Conservation (phyloP, 768 basidiomycete genomes). For the Mycena leptocephala region DNA sequence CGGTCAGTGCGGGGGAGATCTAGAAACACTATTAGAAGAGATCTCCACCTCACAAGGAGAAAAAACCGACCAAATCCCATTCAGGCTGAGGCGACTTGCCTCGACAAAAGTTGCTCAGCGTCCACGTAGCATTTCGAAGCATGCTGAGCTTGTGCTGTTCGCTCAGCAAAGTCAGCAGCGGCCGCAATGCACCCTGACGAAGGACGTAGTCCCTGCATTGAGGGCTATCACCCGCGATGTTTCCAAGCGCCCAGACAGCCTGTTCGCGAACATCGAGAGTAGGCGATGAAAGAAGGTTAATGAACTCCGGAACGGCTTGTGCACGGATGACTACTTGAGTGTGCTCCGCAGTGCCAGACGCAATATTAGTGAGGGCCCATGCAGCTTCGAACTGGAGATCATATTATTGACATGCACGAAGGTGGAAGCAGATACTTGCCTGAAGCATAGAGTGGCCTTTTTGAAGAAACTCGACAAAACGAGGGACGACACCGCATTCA, state of each 20-base stretch:
- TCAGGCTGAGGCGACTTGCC: constrained; percentile 98
- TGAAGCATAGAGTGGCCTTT: constrained; percentile 89
- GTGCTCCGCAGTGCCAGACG: constrained; percentile 98
- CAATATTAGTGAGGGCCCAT: constrained; percentile 98
- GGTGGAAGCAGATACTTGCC: constrained; percentile 56
- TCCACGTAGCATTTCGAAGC: constrained; percentile 99
- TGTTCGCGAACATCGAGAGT: constrained; percentile 98
- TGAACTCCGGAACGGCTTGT: constrained; percentile 96
- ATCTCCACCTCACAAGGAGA: constrained; percentile 21
- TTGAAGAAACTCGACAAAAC: constrained; percentile 96
- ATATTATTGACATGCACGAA: not conserved
- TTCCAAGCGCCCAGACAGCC: constrained; percentile 99
- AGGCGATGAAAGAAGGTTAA: constrained; percentile 94
- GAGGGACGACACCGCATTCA: constrained; percentile 96
- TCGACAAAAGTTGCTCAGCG: constrained; percentile 98
- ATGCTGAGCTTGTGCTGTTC: constrained; percentile 99
- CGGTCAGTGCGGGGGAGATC: constrained; percentile 98
- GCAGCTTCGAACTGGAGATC: constrained; percentile 90
- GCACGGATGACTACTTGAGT: constrained; percentile 98
- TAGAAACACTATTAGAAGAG: constrained; percentile 49
- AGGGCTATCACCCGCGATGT: constrained; percentile 99
- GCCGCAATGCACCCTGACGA: constrained; percentile 92
- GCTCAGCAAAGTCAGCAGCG: constrained; percentile 90
- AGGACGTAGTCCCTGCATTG: constrained; percentile 98
- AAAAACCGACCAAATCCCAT: constrained; percentile 89